Evolutionary conservation across 768 basidiomycete genomes (phyloP).

Genomic region (Podaxis carcinomalis): DNA sequence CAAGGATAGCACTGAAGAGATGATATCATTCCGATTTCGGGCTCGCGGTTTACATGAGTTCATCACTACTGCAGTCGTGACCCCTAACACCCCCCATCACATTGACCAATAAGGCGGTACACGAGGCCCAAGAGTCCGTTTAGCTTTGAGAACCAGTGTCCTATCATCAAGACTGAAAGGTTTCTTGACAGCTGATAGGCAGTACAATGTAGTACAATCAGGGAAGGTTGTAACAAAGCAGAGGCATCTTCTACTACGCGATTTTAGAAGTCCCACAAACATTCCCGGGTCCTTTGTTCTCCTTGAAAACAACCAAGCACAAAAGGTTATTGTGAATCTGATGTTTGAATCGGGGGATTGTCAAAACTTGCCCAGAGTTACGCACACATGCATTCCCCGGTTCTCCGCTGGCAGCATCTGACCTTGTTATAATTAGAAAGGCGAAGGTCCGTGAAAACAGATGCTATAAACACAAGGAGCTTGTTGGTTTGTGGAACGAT

Average conservation of each 20-base stretch:
- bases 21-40: constrained; percentile 6
- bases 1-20: not conserved
- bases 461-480: not conserved
- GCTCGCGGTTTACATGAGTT: not conserved
- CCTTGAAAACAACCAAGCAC: not conserved
- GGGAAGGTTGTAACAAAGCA: not conserved
- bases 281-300: not conserved
- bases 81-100: not conserved
- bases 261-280: not conserved
- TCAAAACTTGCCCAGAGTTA: not conserved
- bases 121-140: not conserved
- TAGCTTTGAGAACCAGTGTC: not conserved
- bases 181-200: not conserved
- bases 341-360: not conserved
- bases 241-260: not conserved
- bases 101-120: not conserved
- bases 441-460: not conserved
- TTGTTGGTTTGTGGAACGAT: not conserved
- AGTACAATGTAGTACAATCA: not conserved
- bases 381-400: not conserved
- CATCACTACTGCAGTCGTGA: not conserved
- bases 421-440: not conserved
- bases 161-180: not conserved
- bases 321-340: not conserved
- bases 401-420: not conserved